phyloP scores from a whole-genome alignment of 805 yeast species.

The Suhomyces pyralidae region DNA sequence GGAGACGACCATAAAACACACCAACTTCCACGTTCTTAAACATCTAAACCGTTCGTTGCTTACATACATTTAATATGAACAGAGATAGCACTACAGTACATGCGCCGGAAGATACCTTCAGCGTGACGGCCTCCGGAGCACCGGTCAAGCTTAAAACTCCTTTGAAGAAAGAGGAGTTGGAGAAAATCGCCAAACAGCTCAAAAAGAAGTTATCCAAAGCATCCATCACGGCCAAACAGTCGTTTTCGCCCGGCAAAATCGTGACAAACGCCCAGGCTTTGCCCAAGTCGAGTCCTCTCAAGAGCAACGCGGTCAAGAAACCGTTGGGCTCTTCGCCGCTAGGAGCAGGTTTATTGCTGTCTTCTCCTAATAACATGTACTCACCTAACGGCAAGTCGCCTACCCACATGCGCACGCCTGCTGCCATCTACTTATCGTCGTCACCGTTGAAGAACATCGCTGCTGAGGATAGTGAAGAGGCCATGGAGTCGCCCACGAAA shows the following conservation, averaged over 20 bases:
- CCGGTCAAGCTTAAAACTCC: constrained; percentile 30
- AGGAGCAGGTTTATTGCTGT: constrained; percentile 16
- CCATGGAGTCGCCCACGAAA: constrained; percentile 35
- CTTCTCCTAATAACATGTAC: constrained; percentile 31
- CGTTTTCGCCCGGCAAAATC: constrained; percentile 15
- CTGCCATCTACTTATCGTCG: constrained; percentile 32
- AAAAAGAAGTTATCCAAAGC: constrained; percentile 42
- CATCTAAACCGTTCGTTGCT: too few species aligned
- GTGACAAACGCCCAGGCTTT: constrained; percentile 9
- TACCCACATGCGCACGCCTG: constrained; percentile 35
- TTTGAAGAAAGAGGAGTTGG: constrained; percentile 43
- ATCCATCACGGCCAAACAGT: constrained; percentile 43
- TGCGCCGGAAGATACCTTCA: constrained; percentile 1
- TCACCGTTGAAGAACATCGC: constrained; percentile 31
- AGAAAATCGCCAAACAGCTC: constrained; percentile 42
- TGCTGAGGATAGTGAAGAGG: constrained; percentile 5
- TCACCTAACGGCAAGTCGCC: constrained; percentile 41
- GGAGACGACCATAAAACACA: too few species aligned
- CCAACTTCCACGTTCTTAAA: too few species aligned
- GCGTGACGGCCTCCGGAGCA: not conserved
- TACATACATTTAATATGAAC: too few species aligned
- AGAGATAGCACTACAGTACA: constrained; percentile 3
- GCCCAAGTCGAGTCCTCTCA: constrained; percentile 29
- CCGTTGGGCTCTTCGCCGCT: constrained; percentile 19
- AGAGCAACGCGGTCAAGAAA: constrained; percentile 26